phyloP scores from a whole-genome alignment of 177 flowering plant species.

The Tripterygium wilfordii region DNA sequence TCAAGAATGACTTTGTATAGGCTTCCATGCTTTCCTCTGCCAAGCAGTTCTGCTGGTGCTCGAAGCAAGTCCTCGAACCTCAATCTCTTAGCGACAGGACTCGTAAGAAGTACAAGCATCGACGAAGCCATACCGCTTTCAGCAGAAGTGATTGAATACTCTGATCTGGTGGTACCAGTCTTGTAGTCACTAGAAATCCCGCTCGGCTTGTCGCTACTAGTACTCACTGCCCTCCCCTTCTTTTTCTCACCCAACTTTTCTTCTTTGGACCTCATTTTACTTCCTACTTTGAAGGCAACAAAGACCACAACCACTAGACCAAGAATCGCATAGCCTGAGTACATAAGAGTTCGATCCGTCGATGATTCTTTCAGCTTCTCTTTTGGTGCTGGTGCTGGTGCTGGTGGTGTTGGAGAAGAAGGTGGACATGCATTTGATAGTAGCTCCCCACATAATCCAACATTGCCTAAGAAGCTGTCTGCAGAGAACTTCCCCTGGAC shows the following conservation, averaged over 20 bases:
- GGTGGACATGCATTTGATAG: constrained; percentile 24
- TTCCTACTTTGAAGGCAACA: constrained; percentile 6
- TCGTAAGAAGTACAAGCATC: constrained; percentile 27
- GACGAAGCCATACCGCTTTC: constrained; percentile 21
- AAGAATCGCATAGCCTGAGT: constrained; percentile 28
- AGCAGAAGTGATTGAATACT: constrained; percentile 29
- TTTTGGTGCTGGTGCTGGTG: constrained; percentile 1
- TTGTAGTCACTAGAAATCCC: constrained; percentile 10
- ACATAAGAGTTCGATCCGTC: constrained; percentile 10
- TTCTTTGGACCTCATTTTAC: constrained; percentile 12
- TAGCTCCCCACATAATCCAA: constrained; percentile 31
- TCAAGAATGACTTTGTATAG: constrained; percentile 30
- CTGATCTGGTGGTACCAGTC: constrained; percentile 15
- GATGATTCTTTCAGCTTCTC: constrained; percentile 11
- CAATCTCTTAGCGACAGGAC: constrained; percentile 19
- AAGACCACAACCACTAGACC: constrained; percentile 18
- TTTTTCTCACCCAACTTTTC: neutral
- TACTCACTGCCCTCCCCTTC: neutral
- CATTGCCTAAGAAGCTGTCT: constrained; percentile 31
- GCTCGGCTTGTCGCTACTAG: constrained; percentile 7
- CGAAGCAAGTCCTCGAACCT: constrained; percentile 41
- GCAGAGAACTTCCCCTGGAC: constrained; percentile 14
- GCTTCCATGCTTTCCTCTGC: constrained; percentile 50
- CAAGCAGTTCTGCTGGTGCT: constrained; percentile 42
- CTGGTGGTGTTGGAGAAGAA: no score